Evolutionary conservation across 805 yeast genomes (phyloP), one percentile per base, ranked within the genome.

Genomic region (Zygoascus bituminiphila): DNA sequence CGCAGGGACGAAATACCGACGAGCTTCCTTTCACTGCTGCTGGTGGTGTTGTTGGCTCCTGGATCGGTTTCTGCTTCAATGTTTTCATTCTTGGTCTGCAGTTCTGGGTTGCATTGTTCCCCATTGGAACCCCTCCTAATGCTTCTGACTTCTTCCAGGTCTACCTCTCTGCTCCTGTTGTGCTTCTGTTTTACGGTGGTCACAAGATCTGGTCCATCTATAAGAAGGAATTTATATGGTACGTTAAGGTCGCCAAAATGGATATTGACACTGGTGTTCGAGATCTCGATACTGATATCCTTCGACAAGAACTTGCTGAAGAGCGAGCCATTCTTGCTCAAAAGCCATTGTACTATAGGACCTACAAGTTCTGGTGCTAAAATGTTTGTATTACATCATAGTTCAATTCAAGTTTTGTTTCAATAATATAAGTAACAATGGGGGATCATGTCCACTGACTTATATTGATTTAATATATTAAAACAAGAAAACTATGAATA

Each of bases 71-170:
- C 23, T 45, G 66, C n/a, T 65, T 84, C 59, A 79, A 78, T 62
- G 23, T 75, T 17, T 59, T 80, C 39, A 78, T 84, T 53, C 67
- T 85, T 51, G 65, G 74, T 48, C 82, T 84, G 15, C 87, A 84
- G 67, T 82, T 84, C 71, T 84, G 87, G 84, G 72, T 80, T 48
- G 86, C 88, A 10, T 63, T 82, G 37, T 82, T 70, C 70, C 93
- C 93, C 49, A 58, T 80, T 42, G 78, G 79, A 5, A 71, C 86
- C 84, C 53, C 57, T 1, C 71, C 73, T 9, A 52, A 59, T 43
- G 73, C 74, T 25, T 31, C 53, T 19, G 54, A 41, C 46, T 86
- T 86, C 73, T 86, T 86, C 71, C 68, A 74, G 60, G 69, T 77
- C 22, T 85, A 81, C 64, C 69, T 86, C 57, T 78, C 87, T 10